phyloP scores from a whole-genome alignment of 2,329 filamentous ascomycete genomes.

The Juglanconis oblonga region DNA sequence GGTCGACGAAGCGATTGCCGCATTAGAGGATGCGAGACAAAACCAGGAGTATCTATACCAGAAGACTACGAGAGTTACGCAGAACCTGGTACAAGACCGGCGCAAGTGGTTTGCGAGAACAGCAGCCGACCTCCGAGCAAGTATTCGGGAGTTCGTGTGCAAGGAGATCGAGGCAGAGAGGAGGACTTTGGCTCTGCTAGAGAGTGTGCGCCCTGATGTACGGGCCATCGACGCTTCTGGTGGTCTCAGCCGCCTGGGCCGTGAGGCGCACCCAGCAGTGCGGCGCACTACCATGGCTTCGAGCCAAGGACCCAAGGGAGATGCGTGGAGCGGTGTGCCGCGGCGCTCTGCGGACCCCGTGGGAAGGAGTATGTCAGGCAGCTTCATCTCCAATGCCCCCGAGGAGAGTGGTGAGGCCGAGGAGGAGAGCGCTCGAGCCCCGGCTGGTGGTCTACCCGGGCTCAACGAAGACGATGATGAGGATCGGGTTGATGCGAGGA shows the following conservation, averaged over 20 bases:
- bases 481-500: slow-evolving; percentile 90
- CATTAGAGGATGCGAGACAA: slow-evolving; percentile 81
- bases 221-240: slow-evolving; percentile 88
- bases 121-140: slow-evolving; percentile 74
- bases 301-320: slow-evolving; percentile 94
- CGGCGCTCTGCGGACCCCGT: slow-evolving; percentile 71
- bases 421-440: slow-evolving; percentile 30
- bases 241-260: slow-evolving; percentile 82
- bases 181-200: slow-evolving; percentile 85
- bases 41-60: slow-evolving; percentile 78
- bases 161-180: slow-evolving; percentile 95
- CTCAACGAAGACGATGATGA: slow-evolving; percentile 82
- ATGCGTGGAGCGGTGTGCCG: slow-evolving; percentile 94
- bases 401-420: slow-evolving; percentile 60
- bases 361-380: slow-evolving; percentile 72
- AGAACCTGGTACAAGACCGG: slow-evolving; percentile 84
- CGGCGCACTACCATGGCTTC: slow-evolving; percentile 76
- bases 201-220: slow-evolving; percentile 89
- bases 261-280: slow-evolving; percentile 76
- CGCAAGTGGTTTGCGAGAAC: slow-evolving; percentile 89
- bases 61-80: slow-evolving; percentile 86
- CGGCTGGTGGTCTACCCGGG: slow-evolving; percentile 48
- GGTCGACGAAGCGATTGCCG: slow-evolving; percentile 93
- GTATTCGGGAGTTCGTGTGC: slow-evolving; percentile 87
- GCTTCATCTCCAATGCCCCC: slow-evolving; percentile 60